A percentile compares a stretch with the other conserved stretches of the same genome.
phyloP scores from a whole-genome alignment of 441 rosid species.

The Populus hybrid region DNA sequence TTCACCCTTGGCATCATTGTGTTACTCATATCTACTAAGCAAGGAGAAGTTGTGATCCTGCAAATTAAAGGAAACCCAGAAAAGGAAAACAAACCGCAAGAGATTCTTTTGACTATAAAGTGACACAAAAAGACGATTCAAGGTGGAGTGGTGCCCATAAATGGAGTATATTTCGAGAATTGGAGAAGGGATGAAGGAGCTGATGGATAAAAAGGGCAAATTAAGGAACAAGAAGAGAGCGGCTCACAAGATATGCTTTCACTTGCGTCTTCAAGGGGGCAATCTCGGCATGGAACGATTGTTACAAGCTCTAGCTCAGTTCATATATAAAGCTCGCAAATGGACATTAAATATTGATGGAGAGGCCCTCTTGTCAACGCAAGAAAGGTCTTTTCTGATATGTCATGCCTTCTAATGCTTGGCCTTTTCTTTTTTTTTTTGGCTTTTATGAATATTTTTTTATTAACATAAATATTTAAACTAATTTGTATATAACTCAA shows the following conservation, averaged over 20 bases:
- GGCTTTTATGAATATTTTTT: too few species aligned
- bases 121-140: background rate
- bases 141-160: background rate
- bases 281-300: background rate
- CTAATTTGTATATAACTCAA: too few species aligned
- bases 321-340: constrained; percentile 11
- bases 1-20: constrained; percentile 40
- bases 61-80: background rate
- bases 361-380: constrained; percentile 28
- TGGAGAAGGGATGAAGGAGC: background rate
- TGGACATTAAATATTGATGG: background rate
- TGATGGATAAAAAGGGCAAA: background rate
- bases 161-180: background rate
- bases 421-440: background rate
- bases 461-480: too few species aligned
- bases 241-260: background rate
- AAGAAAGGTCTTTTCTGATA: background rate
- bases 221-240: background rate
- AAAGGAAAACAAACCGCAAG: background rate
- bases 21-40: constrained; percentile 39
- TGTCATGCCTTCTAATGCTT: background rate
- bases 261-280: constrained; percentile 10
- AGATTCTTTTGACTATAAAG: background rate
- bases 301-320: background rate
- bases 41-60: background rate